A percentile compares a stretch with the other conserved stretches of the same genome.
Conservation (phyloP, 371 early-diverging fungal genomes). For the Zychaea mexicana region DNA sequence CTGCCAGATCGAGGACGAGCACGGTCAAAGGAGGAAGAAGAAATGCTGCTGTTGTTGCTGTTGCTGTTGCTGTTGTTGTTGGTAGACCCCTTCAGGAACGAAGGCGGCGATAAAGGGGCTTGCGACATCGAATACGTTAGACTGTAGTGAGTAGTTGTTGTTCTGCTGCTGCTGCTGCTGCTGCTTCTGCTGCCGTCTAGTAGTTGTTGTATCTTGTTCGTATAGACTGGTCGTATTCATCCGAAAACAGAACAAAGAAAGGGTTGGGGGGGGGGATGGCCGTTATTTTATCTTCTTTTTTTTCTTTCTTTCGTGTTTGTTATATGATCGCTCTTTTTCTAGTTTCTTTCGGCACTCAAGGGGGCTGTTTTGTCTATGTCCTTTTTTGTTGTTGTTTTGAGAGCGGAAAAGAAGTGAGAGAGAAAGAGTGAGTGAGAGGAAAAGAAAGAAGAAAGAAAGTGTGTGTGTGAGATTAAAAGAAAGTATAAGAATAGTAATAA, state of each 20-base stretch:
- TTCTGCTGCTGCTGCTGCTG: background rate
- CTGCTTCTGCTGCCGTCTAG: background rate
- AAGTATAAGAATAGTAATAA: no score
- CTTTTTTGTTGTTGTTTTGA: no score
- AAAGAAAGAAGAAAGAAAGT: background rate
- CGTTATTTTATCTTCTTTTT: background rate
- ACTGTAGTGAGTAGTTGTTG: background rate
- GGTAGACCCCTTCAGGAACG: constrained; percentile 16
- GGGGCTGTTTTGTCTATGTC: no score
- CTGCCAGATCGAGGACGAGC: constrained; percentile 14
- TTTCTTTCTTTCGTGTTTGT: no score
- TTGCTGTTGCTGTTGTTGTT: background rate
- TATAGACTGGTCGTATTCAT: constrained; percentile 7
- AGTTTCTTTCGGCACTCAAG: no score
- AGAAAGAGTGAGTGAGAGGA: no score
- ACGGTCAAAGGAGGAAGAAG: constrained; percentile 11
- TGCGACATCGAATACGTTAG: constrained; percentile 10
- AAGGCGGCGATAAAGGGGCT: constrained; percentile 7
- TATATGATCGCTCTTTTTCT: no score
- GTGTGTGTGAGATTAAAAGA: no score
- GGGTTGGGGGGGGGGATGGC: background rate
- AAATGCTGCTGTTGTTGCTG: background rate
- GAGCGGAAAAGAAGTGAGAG: no score
- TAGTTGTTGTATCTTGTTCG: background rate
- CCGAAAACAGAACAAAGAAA: constrained; percentile 6